Evolutionary conservation across 1,139 yeast genomes (phyloP).

Genomic region (Pneumocystis sp.): DNA sequence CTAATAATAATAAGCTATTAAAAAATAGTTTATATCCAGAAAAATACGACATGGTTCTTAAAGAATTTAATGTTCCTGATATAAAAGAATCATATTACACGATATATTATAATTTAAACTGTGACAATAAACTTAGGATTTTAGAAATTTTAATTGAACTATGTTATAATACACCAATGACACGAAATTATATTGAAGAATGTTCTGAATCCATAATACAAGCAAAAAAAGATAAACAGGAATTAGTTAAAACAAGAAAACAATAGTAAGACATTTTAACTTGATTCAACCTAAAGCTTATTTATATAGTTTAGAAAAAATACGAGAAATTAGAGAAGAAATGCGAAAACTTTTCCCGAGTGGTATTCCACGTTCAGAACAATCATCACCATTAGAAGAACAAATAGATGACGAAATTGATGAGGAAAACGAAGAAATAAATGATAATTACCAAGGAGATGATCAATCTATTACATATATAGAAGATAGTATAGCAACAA

Average conservation of each 20-base stretch:
- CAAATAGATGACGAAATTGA: constrained; percentile 20
- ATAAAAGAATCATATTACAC: constrained; percentile 15
- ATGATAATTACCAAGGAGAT: not conserved
- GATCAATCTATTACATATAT: constrained; percentile 9
- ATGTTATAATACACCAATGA: constrained; percentile 41
- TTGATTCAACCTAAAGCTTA: not conserved
- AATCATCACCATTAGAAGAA: not conserved
- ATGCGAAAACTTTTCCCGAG: not conserved
- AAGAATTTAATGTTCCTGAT: constrained; percentile 14
- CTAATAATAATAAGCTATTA: constrained; percentile 20
- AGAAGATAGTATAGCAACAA: not conserved
- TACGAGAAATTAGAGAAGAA: not conserved
- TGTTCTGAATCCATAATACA: constrained; percentile 51
- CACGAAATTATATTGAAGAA: constrained; percentile 52
- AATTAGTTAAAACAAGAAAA: constrained; percentile 49
- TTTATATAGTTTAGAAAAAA: not conserved
- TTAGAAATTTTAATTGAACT: constrained; percentile 45
- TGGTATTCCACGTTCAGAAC: not conserved
- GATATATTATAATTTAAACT: constrained; percentile 37
- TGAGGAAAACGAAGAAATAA: constrained; percentile 9
- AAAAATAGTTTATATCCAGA: constrained; percentile 14
- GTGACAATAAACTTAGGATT: constrained; percentile 37
- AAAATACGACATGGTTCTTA: constrained; percentile 24
- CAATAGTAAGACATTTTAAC: constrained; percentile 7
- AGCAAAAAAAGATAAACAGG: constrained; percentile 54